Percentiles rank a stretch among this genome's conserved stretches.
phyloP scores from a whole-genome alignment of 805 yeast species.

The Suhomyces faveliae region DNA sequence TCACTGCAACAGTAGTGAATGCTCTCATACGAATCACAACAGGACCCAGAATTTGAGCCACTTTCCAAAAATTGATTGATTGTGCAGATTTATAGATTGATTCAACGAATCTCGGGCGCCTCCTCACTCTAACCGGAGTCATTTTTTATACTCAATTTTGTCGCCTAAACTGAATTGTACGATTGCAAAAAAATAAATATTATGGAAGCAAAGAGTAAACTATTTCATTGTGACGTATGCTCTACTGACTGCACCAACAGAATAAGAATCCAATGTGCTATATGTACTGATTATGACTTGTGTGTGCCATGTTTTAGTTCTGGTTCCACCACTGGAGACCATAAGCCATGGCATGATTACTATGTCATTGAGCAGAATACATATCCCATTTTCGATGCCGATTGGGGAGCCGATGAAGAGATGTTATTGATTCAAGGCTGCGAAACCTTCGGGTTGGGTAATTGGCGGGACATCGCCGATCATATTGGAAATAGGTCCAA shows the following conservation, averaged over 20 bases:
- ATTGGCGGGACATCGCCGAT: slow-evolving; percentile 98
- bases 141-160: background rate
- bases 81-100: slow-evolving; percentile 2
- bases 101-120: background rate
- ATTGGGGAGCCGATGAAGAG: slow-evolving; percentile 99
- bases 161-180: background rate
- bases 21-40: background rate
- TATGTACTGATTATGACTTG: slow-evolving; percentile 90
- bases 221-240: slow-evolving; percentile 91
- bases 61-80: slow-evolving; percentile 3
- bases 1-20: background rate
- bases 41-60: background rate
- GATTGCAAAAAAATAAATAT: slow-evolving; percentile 2
- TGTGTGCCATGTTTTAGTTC: slow-evolving; percentile 96
- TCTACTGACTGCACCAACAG: slow-evolving; percentile 94
- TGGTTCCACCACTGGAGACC: slow-evolving; percentile 77
- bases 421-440: slow-evolving; percentile 84
- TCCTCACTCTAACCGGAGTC: too few species aligned
- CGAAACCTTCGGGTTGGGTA: slow-evolving; percentile 88
- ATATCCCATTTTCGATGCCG: slow-evolving; percentile 83
- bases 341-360: slow-evolving; percentile 93
- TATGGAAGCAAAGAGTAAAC: slow-evolving; percentile 40
- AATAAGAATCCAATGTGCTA: slow-evolving; percentile 88
- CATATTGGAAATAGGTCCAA: slow-evolving; percentile 90
- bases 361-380: slow-evolving; percentile 90